A percentile compares a stretch with the other conserved stretches of the same genome.
Evolutionary conservation across 2,329 filamentous ascomycete species (phyloP).

Genomic region (Pseudogymnoascus sp.): DNA sequence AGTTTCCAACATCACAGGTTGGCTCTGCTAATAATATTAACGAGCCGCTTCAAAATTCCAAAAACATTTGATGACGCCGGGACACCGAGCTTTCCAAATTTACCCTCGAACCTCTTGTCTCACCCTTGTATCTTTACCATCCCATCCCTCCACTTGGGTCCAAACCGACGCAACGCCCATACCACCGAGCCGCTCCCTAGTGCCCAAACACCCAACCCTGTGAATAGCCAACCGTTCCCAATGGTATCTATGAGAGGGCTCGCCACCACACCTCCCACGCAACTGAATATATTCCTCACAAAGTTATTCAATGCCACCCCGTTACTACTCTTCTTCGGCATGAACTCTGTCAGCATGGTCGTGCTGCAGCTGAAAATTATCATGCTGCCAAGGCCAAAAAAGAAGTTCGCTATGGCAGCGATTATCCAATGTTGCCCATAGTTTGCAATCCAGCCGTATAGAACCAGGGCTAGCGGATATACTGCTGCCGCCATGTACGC

Average conservation of each 20-base stretch:
- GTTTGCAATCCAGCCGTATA: constrained; percentile 68
- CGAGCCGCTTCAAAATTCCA: background rate
- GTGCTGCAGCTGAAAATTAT: constrained; percentile 44
- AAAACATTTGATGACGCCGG: background rate
- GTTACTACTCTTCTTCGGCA: constrained; percentile 60
- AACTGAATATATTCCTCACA: constrained; percentile 68
- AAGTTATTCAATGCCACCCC: constrained; percentile 80
- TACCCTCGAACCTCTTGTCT: constrained; percentile 12
- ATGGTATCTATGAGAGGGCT: constrained; percentile 63
- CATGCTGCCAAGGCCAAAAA: constrained; percentile 73
- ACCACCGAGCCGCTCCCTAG: constrained; percentile 48
- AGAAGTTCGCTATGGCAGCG: constrained; percentile 57
- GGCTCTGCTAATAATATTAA: background rate
- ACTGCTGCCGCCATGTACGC: constrained; percentile 65
- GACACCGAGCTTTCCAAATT: background rate
- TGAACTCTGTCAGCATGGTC: constrained; percentile 80
- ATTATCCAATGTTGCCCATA: constrained; percentile 57
- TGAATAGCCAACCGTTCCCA: constrained; percentile 71
- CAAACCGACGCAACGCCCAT: constrained; percentile 52
- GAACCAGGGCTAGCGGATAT: constrained; percentile 62
- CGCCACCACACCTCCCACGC: constrained; percentile 60
- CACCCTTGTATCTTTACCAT: constrained; percentile 42
- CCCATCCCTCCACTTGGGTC: constrained; percentile 51
- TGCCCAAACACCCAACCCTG: constrained; percentile 45
- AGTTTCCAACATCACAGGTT: background rate